Evolutionary conservation across 768 basidiomycete genomes (phyloP).

Genomic region (Podaxis sp.): DNA sequence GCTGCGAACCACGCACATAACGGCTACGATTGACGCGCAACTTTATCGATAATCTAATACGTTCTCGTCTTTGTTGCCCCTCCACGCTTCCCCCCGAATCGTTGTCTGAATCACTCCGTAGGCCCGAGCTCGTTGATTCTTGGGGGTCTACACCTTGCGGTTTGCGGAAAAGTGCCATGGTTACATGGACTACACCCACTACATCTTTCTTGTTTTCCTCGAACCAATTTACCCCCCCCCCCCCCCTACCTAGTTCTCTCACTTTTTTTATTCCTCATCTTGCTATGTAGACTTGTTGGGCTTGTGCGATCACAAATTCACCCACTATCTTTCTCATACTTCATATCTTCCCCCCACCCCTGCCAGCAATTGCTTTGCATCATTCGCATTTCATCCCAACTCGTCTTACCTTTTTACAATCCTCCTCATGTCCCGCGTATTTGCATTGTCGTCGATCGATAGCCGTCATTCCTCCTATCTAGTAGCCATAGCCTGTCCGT

Average conservation of each 20-base stretch:
- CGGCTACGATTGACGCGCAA: neutral
- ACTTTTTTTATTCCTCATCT: neutral
- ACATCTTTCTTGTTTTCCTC: slow-evolving; percentile 6
- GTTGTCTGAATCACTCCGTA: neutral
- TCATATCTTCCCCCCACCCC: neutral
- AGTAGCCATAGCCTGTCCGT: neutral
- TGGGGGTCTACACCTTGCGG: neutral
- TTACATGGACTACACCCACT: slow-evolving; percentile 18
- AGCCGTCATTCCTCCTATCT: neutral
- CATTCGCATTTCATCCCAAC: neutral
- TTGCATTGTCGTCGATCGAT: slow-evolving; percentile 2
- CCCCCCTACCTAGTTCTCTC: neutral
- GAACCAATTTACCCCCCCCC: neutral
- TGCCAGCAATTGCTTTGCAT: neutral
- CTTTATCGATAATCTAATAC: slow-evolving; percentile 7
- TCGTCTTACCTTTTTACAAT: neutral
- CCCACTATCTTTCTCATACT: too few species aligned
- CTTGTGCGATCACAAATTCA: neutral
- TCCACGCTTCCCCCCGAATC: too few species aligned
- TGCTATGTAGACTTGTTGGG: slow-evolving; percentile 6
- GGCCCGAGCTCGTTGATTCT: neutral
- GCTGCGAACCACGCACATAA: neutral
- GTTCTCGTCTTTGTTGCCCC: neutral
- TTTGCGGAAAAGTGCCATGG: neutral
- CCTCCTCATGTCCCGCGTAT: neutral